phyloP scores from a whole-genome alignment of 2,329 filamentous ascomycete species.

The Ophiostoma himal-ulmi region DNA sequence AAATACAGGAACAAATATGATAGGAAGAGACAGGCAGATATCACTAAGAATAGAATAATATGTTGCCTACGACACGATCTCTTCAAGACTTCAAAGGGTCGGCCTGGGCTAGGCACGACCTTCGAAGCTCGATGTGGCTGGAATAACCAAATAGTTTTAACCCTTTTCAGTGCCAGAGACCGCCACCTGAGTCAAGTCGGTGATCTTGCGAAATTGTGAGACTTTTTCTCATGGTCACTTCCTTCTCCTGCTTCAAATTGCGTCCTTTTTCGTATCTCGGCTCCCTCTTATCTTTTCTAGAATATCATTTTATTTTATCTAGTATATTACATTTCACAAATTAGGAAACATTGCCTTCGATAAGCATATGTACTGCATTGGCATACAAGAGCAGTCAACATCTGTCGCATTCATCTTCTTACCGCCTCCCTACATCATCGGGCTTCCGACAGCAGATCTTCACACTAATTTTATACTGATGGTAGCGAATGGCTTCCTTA shows the following conservation, averaged over 20 bases:
- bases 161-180: background rate
- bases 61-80: background rate
- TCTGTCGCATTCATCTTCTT: background rate
- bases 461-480: background rate
- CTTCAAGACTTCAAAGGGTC: too few relatives aligned
- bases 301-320: background rate
- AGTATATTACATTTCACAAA: background rate
- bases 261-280: background rate
- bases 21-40: too few relatives aligned
- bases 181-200: background rate
- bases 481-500: background rate
- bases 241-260: background rate
- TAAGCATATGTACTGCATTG: too few relatives aligned
- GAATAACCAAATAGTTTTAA: background rate
- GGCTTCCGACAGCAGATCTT: too few relatives aligned
- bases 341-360: too few relatives aligned
- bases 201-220: background rate
- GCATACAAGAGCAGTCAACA: background rate
- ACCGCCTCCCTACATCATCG: background rate
- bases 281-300: background rate
- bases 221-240: background rate
- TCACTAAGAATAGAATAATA: background rate
- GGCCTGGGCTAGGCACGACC: too few relatives aligned
- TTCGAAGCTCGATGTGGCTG: background rate
- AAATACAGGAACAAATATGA: background rate